Evolutionary conservation across 805 yeast species (phyloP).

Genomic region (Cyberlindnera bimundalis): DNA sequence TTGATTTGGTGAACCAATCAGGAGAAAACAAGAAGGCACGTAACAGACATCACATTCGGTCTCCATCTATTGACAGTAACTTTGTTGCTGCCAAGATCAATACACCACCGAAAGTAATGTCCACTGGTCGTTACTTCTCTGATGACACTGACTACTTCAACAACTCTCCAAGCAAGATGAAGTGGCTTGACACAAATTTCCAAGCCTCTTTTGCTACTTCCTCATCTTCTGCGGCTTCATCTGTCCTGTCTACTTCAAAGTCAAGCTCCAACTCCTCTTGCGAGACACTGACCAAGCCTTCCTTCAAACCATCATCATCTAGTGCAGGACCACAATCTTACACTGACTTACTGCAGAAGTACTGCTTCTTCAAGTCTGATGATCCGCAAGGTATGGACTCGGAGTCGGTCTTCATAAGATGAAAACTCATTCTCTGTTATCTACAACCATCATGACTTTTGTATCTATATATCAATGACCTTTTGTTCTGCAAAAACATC

Average conservation of each 20-base stretch:
- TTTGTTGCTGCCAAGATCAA: constrained; percentile 13
- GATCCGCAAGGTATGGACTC: constrained; percentile 11
- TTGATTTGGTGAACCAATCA: constrained; percentile 26
- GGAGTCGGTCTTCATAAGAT: constrained; percentile 15
- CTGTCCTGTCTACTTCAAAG: constrained; percentile 2
- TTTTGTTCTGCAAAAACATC: not conserved
- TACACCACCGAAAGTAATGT: constrained; percentile 19
- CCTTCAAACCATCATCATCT: not conserved
- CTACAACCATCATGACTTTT: constrained; percentile 2
- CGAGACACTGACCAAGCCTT: constrained; percentile 10
- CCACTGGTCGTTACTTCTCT: constrained; percentile 25
- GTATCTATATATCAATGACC: constrained; percentile 10
- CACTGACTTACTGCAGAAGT: constrained; percentile 26
- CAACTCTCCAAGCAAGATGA: constrained; percentile 15
- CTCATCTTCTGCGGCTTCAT: constrained; percentile 12
- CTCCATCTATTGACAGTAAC: constrained; percentile 15
- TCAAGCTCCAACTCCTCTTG: constrained; percentile 8
- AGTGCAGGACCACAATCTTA: constrained; percentile 14
- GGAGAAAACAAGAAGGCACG: constrained; percentile 8
- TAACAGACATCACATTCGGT: constrained; percentile 1
- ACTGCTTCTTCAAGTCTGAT: constrained; percentile 27
- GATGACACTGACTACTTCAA: constrained; percentile 30
- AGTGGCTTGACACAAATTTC: constrained; percentile 8
- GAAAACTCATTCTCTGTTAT: not conserved
- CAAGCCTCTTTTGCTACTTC: constrained; percentile 9